phyloP scores from a whole-genome alignment of 176 grass and related monocot species.

The Carex scoparia region DNA sequence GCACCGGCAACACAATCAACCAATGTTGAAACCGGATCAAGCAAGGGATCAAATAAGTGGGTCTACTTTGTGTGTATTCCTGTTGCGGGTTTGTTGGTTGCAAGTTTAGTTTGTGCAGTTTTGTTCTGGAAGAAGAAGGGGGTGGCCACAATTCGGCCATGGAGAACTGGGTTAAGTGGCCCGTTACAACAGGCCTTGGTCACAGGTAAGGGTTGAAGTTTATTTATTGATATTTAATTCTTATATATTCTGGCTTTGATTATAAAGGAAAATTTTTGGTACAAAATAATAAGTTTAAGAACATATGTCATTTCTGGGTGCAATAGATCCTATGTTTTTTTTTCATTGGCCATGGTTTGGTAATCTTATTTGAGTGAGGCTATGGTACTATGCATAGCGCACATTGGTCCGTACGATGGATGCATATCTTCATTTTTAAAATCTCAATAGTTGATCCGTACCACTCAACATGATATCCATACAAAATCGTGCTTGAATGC shows the following conservation, averaged over 20 bases:
- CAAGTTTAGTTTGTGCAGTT: not conserved
- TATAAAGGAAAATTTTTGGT: not conserved
- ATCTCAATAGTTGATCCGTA: too few species aligned
- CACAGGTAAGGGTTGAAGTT: slow-evolving; percentile 48
- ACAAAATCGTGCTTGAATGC: too few species aligned
- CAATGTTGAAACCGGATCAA: not conserved
- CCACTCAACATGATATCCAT: too few species aligned
- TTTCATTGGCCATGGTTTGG: not conserved
- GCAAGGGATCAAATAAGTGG: slow-evolving; percentile 26
- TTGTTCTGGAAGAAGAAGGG: slow-evolving; percentile 23
- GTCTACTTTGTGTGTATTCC: slow-evolving; percentile 20
- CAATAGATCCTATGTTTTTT: not conserved
- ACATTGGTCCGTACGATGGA: not conserved
- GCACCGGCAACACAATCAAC: not conserved
- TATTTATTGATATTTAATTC: not conserved
- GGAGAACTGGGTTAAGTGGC: slow-evolving; percentile 88
- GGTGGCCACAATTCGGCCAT: slow-evolving; percentile 63
- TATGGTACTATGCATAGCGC: too few species aligned
- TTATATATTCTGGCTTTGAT: not conserved
- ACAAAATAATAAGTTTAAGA: not conserved
- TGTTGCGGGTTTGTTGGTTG: slow-evolving; percentile 6
- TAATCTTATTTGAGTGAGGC: not conserved
- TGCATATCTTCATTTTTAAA: too few species aligned
- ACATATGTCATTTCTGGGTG: not conserved
- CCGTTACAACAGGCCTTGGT: slow-evolving; percentile 88